phyloP scores from a whole-genome alignment of 2,329 filamentous ascomycete genomes.

The Beauveria sp. region DNA sequence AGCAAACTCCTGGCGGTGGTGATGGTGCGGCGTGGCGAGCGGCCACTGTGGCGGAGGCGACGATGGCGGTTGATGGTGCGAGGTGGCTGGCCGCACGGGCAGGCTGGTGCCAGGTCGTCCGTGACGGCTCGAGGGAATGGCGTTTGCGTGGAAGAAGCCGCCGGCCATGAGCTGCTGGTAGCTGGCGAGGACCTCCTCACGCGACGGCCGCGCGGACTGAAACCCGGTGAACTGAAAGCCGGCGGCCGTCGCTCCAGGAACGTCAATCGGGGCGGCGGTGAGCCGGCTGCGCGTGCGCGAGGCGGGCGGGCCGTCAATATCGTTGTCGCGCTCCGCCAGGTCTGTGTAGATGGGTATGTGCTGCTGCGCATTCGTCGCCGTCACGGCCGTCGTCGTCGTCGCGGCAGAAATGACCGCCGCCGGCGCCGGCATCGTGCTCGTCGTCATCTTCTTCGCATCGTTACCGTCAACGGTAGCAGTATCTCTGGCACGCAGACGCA shows the following conservation, averaged over 20 bases:
- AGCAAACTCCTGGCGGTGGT: no score
- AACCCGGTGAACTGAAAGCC: constrained; percentile 1
- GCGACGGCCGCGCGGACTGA: constrained; percentile 22
- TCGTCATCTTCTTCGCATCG: constrained; percentile 14
- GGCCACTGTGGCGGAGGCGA: constrained; percentile 16
- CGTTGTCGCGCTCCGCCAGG: not conserved
- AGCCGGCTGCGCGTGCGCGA: constrained; percentile 9
- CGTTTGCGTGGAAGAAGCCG: constrained; percentile 52
- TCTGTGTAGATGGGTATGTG: not conserved
- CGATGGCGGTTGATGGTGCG: constrained; percentile 3
- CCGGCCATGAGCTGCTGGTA: constrained; percentile 49
- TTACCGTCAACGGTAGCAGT: not conserved
- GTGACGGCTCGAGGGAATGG: constrained; percentile 49
- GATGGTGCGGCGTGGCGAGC: constrained; percentile 17
- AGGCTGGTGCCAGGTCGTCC: constrained; percentile 7
- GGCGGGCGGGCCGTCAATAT: not conserved
- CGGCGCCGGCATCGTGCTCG: constrained; percentile 8
- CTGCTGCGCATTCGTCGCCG: not conserved
- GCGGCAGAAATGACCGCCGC: not conserved
- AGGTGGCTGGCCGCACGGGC: constrained; percentile 12
- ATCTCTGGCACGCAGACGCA: constrained; percentile 19
- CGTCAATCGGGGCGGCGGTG: constrained; percentile 8
- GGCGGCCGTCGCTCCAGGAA: not conserved
- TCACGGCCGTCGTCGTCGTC: constrained; percentile 8
- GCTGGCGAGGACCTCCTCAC: constrained; percentile 47